Percentiles rank a stretch among this genome's conserved stretches.
Conservation (phyloP, 2,329 filamentous ascomycete genomes). For the Graphilbum ipis-grandicollis region DNA sequence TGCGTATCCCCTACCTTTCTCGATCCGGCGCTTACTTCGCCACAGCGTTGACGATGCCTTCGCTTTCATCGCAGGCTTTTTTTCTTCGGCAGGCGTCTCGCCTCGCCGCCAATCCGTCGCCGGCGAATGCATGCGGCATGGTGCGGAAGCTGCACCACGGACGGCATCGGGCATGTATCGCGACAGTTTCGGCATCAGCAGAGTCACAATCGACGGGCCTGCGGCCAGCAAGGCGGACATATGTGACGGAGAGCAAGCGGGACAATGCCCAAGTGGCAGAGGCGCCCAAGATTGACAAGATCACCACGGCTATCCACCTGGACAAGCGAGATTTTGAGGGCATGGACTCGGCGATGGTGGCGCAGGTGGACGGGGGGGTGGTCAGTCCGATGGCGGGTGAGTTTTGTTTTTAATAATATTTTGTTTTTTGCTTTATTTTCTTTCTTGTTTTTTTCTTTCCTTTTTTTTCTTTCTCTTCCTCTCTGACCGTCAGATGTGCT, state of each 20-base stretch:
- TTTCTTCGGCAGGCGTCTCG: slow-evolving; percentile 50
- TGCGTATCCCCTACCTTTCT: too few species aligned
- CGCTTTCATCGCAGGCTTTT: not conserved
- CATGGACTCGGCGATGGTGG: slow-evolving; percentile 36
- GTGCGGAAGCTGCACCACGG: not conserved
- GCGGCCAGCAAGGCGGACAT: slow-evolving; percentile 30
- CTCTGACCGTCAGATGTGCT: slow-evolving; percentile 43
- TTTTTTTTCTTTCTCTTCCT: slow-evolving; percentile 1
- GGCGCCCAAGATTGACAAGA: slow-evolving; percentile 52
- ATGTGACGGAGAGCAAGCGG: slow-evolving; percentile 71
- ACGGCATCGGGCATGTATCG: not conserved
- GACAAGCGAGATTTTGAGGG: slow-evolving; percentile 70
- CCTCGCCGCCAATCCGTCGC: slow-evolving; percentile 24
- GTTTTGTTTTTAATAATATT: slow-evolving; percentile 7
- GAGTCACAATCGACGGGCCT: not conserved
- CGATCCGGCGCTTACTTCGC: too few species aligned
- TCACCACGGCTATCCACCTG: slow-evolving; percentile 70
- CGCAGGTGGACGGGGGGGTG: slow-evolving; percentile 36
- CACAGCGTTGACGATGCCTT: not conserved
- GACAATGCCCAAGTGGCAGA: slow-evolving; percentile 71
- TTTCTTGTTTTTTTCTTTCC: not conserved
- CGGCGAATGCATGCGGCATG: slow-evolving; percentile 1
- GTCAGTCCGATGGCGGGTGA: slow-evolving; percentile 61
- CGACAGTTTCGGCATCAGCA: slow-evolving; percentile 5
- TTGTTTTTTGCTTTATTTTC: not conserved